A percentile compares a stretch with the other conserved stretches of the same genome.
Conservation (phyloP, 805 yeast genomes). For the Saccharomycopsis sp. region DNA sequence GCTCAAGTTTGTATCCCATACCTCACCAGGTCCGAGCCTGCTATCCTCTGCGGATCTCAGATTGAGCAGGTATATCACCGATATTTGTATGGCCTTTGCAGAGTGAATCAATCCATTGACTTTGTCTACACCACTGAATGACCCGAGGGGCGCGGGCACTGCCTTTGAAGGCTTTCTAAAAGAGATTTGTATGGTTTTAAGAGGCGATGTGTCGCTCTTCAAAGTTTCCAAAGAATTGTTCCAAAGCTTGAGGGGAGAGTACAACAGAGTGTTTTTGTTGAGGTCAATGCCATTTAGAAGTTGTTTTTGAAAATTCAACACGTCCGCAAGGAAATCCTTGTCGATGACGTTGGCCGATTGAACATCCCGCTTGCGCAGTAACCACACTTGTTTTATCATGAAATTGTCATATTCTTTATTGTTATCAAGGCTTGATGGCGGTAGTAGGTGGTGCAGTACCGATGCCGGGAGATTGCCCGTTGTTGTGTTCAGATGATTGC, state of each 20-base stretch:
- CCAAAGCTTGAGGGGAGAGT: conserved; percentile 38
- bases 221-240: conserved; percentile 27
- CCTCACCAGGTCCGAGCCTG: conserved; percentile 22
- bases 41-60: too few relatives aligned
- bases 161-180: conserved; percentile 18
- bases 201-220: conserved; percentile 27
- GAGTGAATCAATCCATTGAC: conserved; percentile 36
- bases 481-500: not conserved
- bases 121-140: conserved; percentile 33
- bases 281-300: conserved; percentile 23
- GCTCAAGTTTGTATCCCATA: conserved; percentile 29
- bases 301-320: conserved; percentile 29
- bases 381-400: conserved; percentile 29
- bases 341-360: conserved; percentile 25
- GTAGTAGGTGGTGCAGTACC: not conserved
- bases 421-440: not conserved
- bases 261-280: conserved; percentile 1
- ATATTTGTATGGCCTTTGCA: conserved; percentile 33
- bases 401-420: conserved; percentile 21
- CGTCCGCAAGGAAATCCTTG: conserved; percentile 30
- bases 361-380: conserved; percentile 22
- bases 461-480: too few relatives aligned
- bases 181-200: conserved; percentile 32
- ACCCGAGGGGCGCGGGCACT: conserved; percentile 24
- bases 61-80: conserved; percentile 26